Evolutionary conservation across 2,329 filamentous ascomycete genomes (phyloP).

Genomic region (Leptographium galeiforme): DNA sequence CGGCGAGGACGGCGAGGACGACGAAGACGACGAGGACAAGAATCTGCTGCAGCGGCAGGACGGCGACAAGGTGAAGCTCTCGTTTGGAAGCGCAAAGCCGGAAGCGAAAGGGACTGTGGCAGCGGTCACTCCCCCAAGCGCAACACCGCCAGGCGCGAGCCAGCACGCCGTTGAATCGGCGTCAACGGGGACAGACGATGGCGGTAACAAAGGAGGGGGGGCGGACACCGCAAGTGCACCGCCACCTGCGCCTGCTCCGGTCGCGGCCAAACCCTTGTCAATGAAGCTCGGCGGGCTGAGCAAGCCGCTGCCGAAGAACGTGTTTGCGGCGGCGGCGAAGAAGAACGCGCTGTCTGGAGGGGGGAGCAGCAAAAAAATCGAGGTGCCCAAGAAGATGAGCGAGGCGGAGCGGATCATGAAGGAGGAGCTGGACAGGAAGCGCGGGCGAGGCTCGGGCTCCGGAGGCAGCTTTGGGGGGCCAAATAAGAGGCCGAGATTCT

Average conservation of each 20-base stretch:
- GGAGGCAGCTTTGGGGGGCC: slow-evolving; percentile 5
- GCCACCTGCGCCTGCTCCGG: slow-evolving; percentile 5
- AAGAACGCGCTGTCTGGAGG: slow-evolving; percentile 55
- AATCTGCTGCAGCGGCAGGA: slow-evolving; percentile 46
- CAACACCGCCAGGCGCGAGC: background rate
- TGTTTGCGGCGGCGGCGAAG: slow-evolving; percentile 48
- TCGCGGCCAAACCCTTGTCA: slow-evolving; percentile 29
- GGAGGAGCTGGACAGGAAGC: slow-evolving; percentile 62
- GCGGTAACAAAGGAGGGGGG: background rate
- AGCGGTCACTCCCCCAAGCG: background rate
- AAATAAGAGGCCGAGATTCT: slow-evolving; percentile 37
- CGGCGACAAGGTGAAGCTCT: slow-evolving; percentile 64
- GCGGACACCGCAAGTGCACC: slow-evolving; percentile 1
- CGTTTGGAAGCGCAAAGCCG: slow-evolving; percentile 40
- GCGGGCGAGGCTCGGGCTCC: slow-evolving; percentile 29
- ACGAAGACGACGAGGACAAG: slow-evolving; percentile 27
- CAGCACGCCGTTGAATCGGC: background rate
- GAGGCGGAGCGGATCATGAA: slow-evolving; percentile 84
- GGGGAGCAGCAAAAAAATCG: slow-evolving; percentile 46
- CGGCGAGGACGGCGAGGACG: slow-evolving; percentile 30
- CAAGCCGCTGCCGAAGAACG: slow-evolving; percentile 61
- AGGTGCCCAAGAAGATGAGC: slow-evolving; percentile 69
- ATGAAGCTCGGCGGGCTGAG: slow-evolving; percentile 44
- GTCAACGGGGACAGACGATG: background rate
- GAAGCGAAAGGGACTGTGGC: slow-evolving; percentile 6